These are phyloP conservation scores for Pichia paraexigua DNA, from an alignment of 805 yeast genomes.

Conservation along the genomic window DNA sequence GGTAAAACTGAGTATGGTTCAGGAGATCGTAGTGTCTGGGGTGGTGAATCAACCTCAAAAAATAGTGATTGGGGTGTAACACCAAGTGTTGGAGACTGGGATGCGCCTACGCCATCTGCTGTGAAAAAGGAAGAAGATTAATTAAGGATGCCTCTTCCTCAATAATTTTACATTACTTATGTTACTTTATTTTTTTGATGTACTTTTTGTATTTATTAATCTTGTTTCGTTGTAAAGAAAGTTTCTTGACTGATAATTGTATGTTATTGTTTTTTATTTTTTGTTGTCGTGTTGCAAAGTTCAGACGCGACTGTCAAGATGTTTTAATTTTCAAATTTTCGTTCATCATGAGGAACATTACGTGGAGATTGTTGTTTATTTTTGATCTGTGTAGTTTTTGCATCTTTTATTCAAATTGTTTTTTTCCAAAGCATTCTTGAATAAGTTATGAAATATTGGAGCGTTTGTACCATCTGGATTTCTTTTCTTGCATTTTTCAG, in stretches of 20 bases:
- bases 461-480: slow-evolving; percentile 1
- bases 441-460: background rate
- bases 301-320: background rate
- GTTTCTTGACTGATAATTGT: no score
- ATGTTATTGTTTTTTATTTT: background rate
- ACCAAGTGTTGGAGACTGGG: slow-evolving; percentile 40
- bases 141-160: background rate
- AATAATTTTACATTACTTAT: background rate
- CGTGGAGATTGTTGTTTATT: background rate
- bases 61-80: slow-evolving; percentile 33
- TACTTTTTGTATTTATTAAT: background rate
- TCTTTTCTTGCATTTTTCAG: slow-evolving; percentile 9
- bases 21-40: slow-evolving; percentile 13
- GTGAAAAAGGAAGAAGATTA: slow-evolving; percentile 21
- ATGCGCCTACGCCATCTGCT: slow-evolving; percentile 38
- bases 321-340: background rate
- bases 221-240: background rate
- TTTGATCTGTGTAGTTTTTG: background rate
- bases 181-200: background rate
- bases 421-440: background rate
- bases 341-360: background rate
- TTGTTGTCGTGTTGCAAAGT: background rate
- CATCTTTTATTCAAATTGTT: no score
- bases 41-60: slow-evolving; percentile 36
- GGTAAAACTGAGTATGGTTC: slow-evolving; percentile 25